These are phyloP conservation scores for Neopestalotiopsis rosae DNA, from an alignment of 2,329 filamentous ascomycete species.

Conservation along the genomic window DNA sequence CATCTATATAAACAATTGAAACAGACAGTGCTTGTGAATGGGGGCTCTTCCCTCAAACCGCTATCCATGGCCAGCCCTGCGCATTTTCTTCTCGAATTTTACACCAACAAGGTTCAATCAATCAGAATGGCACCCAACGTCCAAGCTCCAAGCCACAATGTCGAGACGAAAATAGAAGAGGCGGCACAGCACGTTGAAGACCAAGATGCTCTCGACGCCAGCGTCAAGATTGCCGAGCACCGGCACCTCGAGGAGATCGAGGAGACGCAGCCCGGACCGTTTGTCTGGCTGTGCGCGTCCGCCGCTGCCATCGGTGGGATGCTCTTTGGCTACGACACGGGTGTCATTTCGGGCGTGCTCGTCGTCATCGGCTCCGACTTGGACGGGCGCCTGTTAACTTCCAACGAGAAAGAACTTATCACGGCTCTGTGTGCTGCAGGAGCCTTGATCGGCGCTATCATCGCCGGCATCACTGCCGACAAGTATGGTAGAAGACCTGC, in stretches of 20 bases:
- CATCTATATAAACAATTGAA: not conserved
- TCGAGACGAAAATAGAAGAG: not conserved
- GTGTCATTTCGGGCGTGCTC: constrained; percentile 39
- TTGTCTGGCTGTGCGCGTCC: not conserved
- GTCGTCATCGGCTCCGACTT: constrained; percentile 47
- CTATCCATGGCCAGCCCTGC: not conserved
- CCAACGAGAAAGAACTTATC: constrained; percentile 54
- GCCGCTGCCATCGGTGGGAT: constrained; percentile 8
- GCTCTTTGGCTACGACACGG: constrained; percentile 12
- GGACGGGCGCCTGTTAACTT: constrained; percentile 40
- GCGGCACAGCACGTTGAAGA: not conserved
- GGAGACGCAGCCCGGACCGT: not conserved
- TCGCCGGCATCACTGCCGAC: constrained; percentile 42
- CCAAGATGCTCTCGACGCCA: constrained; percentile 3
- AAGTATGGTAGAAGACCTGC: constrained; percentile 43
- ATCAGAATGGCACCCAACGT: not conserved
- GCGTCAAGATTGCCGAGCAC: constrained; percentile 3
- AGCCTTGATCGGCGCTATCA: constrained; percentile 49
- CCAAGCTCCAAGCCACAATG: not conserved
- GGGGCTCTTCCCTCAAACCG: not conserved
- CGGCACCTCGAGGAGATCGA: constrained; percentile 9
- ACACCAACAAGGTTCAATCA: not conserved
- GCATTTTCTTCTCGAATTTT: not conserved
- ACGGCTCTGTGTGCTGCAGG: constrained; percentile 57
- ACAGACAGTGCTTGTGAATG: not conserved